Percentiles rank a stretch among this genome's conserved stretches.
These are phyloP conservation scores for Solanum corneliomulleri DNA, from an alignment of 257 asterid species.

Conservation along the genomic window DNA sequence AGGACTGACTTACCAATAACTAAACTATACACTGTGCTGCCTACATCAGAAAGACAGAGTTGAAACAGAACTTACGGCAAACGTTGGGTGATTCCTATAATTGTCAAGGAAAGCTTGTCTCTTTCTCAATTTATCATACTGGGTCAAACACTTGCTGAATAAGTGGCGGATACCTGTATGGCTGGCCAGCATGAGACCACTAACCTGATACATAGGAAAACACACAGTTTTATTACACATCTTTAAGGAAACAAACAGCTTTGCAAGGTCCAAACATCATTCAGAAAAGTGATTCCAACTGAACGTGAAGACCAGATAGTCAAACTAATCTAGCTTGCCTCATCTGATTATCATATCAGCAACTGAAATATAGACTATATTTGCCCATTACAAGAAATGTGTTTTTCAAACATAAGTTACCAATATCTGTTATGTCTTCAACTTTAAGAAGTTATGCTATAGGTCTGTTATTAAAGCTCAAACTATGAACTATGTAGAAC, in stretches of 20 bases:
- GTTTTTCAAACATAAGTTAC: background rate
- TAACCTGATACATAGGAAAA: constrained; percentile 45
- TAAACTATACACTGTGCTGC: background rate
- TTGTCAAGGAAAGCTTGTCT: constrained; percentile 99
- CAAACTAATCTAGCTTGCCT: background rate
- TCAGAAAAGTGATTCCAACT: background rate
- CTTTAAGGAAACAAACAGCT: background rate
- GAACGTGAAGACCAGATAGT: background rate
- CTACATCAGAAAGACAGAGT: background rate
- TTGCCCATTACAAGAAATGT: background rate
- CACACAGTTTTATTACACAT: background rate
- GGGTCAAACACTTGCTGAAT: constrained; percentile 92
- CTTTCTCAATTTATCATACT: constrained; percentile 93
- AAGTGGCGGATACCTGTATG: constrained; percentile 99
- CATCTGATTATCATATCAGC: background rate
- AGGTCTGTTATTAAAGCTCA: background rate
- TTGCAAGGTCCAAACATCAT: background rate
- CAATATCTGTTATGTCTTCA: background rate
- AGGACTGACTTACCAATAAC: background rate
- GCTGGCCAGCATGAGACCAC: constrained; percentile 98
- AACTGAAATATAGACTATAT: background rate
- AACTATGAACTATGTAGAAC: background rate
- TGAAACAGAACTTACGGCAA: constrained; percentile 65
- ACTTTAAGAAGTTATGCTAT: background rate
- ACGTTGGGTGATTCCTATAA: constrained; percentile 83